Evolutionary conservation across 1,139 yeast species (phyloP), one percentile per base, ranked within the genome.

Genomic region (Debaryomycetaceae sp.): DNA sequence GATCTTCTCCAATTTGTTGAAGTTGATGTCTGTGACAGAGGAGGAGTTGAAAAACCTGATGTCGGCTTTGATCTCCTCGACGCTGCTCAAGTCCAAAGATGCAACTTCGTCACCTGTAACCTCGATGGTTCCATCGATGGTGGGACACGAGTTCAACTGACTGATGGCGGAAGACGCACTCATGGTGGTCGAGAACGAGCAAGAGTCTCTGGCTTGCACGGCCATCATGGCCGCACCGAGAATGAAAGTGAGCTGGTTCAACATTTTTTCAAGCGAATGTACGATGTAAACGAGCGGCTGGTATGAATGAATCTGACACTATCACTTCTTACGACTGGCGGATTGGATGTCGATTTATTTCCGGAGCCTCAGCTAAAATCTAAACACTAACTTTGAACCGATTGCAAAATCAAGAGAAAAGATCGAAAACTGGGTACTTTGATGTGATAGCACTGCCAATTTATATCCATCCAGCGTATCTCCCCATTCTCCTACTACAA

Each of bases 111-210:
- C 68, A 43, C 78, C 78, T 41, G 66, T 59, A 43, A 74, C 60
- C 48, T 69, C 63, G 47, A 74, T 68, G 39, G 61, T 56, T 43
- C 78, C 79, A 37, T 63, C 70, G 46, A 74, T 61, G 27, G 76
- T 73, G 24, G 70, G 65, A 57, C 79, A 74, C 4, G 75, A 55
- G 49, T 62, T 66, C 48, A 74, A 60, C 46, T 56, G 58, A 39
- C 63, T 51, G 34, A 71, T 56, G 20, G 65, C 75, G 37, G 74
- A 61, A 35, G 75, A 63, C 14, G 66, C 75, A 27, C 72, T 62
- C 49, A 73, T 63, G 48, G 75, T 70, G 43, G 70, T 65, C 44
- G 70, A 66, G 49, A 68, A 68, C 20, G 76, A 70, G 57, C 78
- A 74, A 35, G 58, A 49, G 45, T 50, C 38, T 49, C 46, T 45